Evolutionary conservation across 2,329 filamentous ascomycete species (phyloP).

Genomic region (Lecanicillium sp.): DNA sequence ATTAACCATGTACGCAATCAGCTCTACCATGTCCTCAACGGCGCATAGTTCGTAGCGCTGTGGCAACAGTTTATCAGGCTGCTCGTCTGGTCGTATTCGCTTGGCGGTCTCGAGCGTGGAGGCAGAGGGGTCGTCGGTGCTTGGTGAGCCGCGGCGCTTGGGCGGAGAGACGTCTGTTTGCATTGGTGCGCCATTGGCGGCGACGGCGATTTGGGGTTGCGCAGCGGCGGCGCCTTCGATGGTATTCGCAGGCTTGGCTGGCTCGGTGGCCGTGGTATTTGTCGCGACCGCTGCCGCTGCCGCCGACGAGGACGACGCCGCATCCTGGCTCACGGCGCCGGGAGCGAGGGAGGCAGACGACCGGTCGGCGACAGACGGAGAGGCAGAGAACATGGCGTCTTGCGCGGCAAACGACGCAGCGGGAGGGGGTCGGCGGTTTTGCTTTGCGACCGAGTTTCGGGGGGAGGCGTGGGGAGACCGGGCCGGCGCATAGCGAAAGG

Average conservation of each 20-base stretch:
- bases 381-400: not conserved
- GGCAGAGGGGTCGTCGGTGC: slow-evolving; percentile 6
- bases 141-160: slow-evolving; percentile 3
- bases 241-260: too few relatives aligned
- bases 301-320: not conserved
- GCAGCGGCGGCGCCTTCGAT: too few relatives aligned
- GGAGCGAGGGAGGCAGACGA: not conserved
- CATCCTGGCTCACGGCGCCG: not conserved
- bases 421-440: not conserved
- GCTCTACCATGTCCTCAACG: slow-evolving; percentile 76
- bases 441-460: not conserved
- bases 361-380: not conserved
- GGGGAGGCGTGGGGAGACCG: slow-evolving; percentile 3
- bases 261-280: not conserved
- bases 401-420: not conserved
- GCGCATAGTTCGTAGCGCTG: slow-evolving; percentile 72
- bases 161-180: slow-evolving; percentile 1
- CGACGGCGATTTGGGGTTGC: not conserved
- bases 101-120: slow-evolving; percentile 33
- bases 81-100: slow-evolving; percentile 42
- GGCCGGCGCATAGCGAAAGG: slow-evolving; percentile 9
- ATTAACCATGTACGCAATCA: slow-evolving; percentile 92
- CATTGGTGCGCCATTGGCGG: not conserved
- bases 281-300: not conserved
- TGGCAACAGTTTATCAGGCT: slow-evolving; percentile 54